These are phyloP conservation scores for Alternaria arborescens DNA, from an alignment of 2,329 filamentous ascomycete species.

Conservation along the genomic window DNA sequence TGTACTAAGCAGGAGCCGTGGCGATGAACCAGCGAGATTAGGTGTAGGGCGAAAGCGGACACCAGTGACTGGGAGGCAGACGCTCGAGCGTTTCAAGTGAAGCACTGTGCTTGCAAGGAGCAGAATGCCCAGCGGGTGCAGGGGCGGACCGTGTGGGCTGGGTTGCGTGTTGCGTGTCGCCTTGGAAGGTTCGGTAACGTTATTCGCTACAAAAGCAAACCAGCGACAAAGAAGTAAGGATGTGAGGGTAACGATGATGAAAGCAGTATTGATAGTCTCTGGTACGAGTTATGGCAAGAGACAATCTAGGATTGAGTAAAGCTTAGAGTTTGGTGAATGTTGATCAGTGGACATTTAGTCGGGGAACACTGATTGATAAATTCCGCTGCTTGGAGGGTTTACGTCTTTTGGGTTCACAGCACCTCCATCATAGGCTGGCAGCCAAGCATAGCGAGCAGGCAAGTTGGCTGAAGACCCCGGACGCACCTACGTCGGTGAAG, in stretches of 20 bases:
- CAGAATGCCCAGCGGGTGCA: constrained; percentile 35
- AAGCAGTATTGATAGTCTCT: constrained; percentile 44
- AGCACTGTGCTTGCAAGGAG: constrained; percentile 46
- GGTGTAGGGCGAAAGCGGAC: constrained; percentile 35
- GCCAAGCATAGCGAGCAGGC: constrained; percentile 45
- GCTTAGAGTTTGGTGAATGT: constrained; percentile 38
- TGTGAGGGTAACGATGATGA: constrained; percentile 39
- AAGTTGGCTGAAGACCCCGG: constrained; percentile 42
- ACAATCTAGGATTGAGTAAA: constrained; percentile 43
- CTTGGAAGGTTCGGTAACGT: constrained; percentile 35
- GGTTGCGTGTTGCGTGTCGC: constrained; percentile 40
- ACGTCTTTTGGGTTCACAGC: constrained; percentile 45
- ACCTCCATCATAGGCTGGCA: constrained; percentile 50
- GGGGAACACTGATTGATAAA: constrained; percentile 47
- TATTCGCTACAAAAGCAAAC: constrained; percentile 32
- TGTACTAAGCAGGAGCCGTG: constrained; percentile 48
- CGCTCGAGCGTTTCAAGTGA: constrained; percentile 51
- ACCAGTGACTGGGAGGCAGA: constrained; percentile 46
- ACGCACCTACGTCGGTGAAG: constrained; percentile 35
- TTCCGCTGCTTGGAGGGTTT: constrained; percentile 40
- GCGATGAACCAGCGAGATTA: constrained; percentile 50
- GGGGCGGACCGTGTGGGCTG: constrained; percentile 36
- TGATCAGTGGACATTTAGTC: constrained; percentile 46
- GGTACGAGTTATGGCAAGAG: constrained; percentile 29
- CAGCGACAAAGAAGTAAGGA: constrained; percentile 49